Percentiles rank a stretch among this genome's conserved stretches.
Evolutionary conservation across 2,329 filamentous ascomycete species (phyloP).

Genomic region (Pseudocercospora fuligena): DNA sequence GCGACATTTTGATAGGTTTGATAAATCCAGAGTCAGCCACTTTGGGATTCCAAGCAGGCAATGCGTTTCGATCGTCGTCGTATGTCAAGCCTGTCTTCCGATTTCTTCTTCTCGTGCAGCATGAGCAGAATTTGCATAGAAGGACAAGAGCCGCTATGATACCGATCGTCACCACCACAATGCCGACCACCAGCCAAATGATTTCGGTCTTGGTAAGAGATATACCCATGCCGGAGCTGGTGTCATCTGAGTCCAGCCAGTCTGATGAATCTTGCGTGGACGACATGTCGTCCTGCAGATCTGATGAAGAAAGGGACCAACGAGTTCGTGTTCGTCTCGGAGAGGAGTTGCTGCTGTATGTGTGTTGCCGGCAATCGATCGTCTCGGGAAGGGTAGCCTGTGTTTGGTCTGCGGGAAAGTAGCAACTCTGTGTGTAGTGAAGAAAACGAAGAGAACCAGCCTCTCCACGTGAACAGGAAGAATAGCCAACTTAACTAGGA

Average conservation of each 20-base stretch:
- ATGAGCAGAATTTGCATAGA: slow-evolving; percentile 25
- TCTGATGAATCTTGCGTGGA: neutral
- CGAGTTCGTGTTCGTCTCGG: neutral
- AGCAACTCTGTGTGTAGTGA: neutral
- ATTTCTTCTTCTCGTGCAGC: slow-evolving; percentile 1
- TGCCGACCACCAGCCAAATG: slow-evolving; percentile 3
- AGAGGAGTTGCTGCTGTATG: neutral
- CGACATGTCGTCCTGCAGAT: neutral
- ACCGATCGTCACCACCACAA: slow-evolving; percentile 2
- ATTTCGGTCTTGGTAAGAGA: slow-evolving; percentile 3
- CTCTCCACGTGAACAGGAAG: neutral
- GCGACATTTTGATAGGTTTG: slow-evolving; percentile 5
- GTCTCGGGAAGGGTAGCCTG: neutral
- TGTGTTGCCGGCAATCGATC: neutral
- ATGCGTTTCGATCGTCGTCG: slow-evolving; percentile 16
- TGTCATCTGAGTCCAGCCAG: neutral
- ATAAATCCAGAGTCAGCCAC: slow-evolving; percentile 6
- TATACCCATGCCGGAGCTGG: slow-evolving; percentile 4
- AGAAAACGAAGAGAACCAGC: neutral
- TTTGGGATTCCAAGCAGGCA: slow-evolving; percentile 21
- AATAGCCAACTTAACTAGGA: neutral
- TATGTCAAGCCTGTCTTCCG: slow-evolving; percentile 12
- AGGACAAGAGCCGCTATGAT: slow-evolving; percentile 10
- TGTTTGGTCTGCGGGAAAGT: neutral
- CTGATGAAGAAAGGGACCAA: neutral